These are phyloP conservation scores for Cyamopsis tetragonoloba DNA, from an alignment of 306 rosid genomes.

Conservation along the genomic window DNA sequence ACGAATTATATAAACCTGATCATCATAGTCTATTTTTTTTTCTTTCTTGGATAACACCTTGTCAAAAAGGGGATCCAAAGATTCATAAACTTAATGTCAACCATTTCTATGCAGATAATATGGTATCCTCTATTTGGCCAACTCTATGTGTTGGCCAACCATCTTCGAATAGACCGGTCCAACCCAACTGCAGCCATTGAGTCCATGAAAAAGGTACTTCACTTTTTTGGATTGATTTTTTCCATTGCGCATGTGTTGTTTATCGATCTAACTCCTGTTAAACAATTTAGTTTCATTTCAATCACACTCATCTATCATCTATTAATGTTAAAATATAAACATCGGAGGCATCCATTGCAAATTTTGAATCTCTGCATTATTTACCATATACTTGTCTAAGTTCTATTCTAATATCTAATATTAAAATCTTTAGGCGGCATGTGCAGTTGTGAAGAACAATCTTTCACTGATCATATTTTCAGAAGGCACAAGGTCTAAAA, in stretches of 20 bases:
- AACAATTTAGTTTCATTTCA: too few species aligned
- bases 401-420: conserved; percentile 15
- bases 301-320: too few species aligned
- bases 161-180: conserved; percentile 68
- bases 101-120: conserved; percentile 42
- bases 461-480: conserved; percentile 55
- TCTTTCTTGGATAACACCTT: background rate
- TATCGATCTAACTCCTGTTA: too few species aligned
- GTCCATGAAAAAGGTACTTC: conserved; percentile 49
- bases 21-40: too few species aligned
- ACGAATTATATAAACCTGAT: too few species aligned
- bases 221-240: too few species aligned
- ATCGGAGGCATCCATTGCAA: too few species aligned
- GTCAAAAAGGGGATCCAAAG: background rate
- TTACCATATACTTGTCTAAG: background rate
- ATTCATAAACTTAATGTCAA: background rate
- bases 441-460: conserved; percentile 40
- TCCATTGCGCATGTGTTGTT: too few species aligned
- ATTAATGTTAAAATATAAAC: too few species aligned
- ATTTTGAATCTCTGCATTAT: background rate
- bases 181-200: conserved; percentile 47
- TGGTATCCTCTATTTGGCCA: conserved; percentile 71
- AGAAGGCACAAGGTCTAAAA: conserved; percentile 55
- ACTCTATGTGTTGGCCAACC: conserved; percentile 59
- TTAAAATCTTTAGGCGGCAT: conserved; percentile 38